phyloP scores from a whole-genome alignment of 208 protist species.

The Herpetomonas muscarum region DNA sequence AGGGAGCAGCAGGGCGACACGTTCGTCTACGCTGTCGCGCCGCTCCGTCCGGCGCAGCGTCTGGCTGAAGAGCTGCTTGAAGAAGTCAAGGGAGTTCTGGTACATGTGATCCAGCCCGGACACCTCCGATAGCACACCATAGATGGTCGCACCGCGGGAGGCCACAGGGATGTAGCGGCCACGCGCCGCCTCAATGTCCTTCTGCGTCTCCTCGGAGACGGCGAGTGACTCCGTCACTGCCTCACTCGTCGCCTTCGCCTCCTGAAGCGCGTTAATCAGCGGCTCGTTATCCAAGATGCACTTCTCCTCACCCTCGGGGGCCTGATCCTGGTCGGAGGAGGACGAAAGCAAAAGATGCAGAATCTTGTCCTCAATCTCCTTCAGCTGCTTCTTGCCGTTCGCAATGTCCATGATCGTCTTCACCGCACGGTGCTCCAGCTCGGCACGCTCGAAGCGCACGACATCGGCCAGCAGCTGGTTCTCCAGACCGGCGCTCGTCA shows the following conservation, averaged over 20 bases:
- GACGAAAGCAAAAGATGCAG: conserved; percentile 89
- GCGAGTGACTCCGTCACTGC: conserved; percentile 86
- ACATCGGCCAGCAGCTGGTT: conserved; percentile 93
- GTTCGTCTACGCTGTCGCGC: conserved; percentile 61
- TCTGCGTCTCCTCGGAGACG: conserved; percentile 92
- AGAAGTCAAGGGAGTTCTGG: conserved; percentile 92
- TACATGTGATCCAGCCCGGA: conserved; percentile 93
- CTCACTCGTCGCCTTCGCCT: conserved; percentile 90
- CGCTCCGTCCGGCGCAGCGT: conserved; percentile 90
- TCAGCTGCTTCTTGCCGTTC: conserved; percentile 93
- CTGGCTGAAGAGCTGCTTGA: conserved; percentile 89
- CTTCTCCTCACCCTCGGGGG: background rate
- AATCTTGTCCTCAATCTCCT: conserved; percentile 93
- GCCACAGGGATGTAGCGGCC: conserved; percentile 93
- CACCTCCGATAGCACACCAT: conserved; percentile 93
- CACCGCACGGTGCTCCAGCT: conserved; percentile 89
- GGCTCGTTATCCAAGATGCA: conserved; percentile 94
- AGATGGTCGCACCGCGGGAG: conserved; percentile 92
- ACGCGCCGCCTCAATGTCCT: conserved; percentile 91
- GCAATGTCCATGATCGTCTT: conserved; percentile 94
- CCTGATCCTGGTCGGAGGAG: conserved; percentile 85
- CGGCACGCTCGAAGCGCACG: conserved; percentile 88
- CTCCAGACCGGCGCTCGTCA: conserved; percentile 89
- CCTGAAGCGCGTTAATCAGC: conserved; percentile 93
- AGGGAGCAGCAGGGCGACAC: conserved; percentile 77